Evolutionary conservation across 371 early-diverging fungal genomes (phyloP), one percentile per base, ranked within the genome.

Genomic region (Mucor plumbeus): DNA sequence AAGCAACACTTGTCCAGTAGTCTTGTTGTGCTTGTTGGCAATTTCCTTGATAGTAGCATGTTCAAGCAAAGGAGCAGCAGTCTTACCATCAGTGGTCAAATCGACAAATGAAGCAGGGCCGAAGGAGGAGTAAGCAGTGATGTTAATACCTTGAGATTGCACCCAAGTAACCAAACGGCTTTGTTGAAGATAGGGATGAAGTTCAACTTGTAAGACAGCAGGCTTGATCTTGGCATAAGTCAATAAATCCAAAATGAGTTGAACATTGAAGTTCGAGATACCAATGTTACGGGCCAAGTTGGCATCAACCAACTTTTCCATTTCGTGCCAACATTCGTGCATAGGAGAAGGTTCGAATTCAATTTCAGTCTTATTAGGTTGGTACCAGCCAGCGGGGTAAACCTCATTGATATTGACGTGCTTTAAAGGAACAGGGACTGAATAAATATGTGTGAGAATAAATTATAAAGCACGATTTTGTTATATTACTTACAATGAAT

Each of bases 181-280:
- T 62, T 91, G 90, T 61, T 82, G 84, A 44, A 89, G 78, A 67
- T 89, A 87, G 31, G 90, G 91, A 71, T 91, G 89, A 44, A 84
- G 75, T 61, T 92, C 90, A 55, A 89, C 67, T 65, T 65, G 70
- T 38, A 61, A 39, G 66, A 61, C 58, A 15, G 75, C 75, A 41
- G 75, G 80, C 60, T 73, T 75, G 62, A 67, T 81, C 53, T 61
- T 76, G 59, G 59, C 75, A 44, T 79, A 79, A 19, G 71, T 72
- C 35, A 79, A 62, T 6, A 79, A 47, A 56, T 79, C 79, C 50
- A 79, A 60, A 35, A 79, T 65, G 13, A 56, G 26, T 59, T 74
- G 74, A 36, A 79, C 81, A 40, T 78, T 73, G 54, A 84, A 86
- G 77, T 89, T 89, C 68, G 88, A 86, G 34, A 89, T 69, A 64